Conservation (phyloP, 2,329 filamentous ascomycete species). For the Emmonsiellopsis sp. region DNA sequence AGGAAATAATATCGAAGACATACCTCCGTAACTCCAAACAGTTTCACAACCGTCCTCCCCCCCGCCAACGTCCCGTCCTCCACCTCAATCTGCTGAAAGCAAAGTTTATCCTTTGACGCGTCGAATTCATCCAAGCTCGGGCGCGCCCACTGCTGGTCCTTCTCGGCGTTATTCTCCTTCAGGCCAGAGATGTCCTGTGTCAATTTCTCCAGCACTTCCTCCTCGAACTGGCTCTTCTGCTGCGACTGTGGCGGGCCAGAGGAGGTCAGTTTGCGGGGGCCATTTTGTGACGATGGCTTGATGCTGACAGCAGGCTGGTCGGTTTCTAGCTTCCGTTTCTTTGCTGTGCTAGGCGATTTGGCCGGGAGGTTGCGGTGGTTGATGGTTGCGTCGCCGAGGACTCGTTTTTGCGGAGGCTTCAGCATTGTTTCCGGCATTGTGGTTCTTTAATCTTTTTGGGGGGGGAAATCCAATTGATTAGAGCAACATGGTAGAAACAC, state of each 20-base stretch:
- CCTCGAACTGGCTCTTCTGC: conserved; percentile 84
- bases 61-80: conserved; percentile 79
- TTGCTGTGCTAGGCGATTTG: conserved; percentile 48
- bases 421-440: conserved; percentile 32
- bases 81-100: conserved; percentile 90
- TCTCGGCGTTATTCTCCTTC: conserved; percentile 81
- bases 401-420: conserved; percentile 58
- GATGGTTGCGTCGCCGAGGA: conserved; percentile 58
- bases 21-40: conserved; percentile 86
- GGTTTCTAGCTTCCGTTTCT: conserved; percentile 74
- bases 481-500: not conserved
- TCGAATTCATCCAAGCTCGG: conserved; percentile 54
- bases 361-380: conserved; percentile 51
- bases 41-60: conserved; percentile 68
- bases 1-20: conserved; percentile 21
- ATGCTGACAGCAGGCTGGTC: conserved; percentile 42
- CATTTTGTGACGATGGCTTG: conserved; percentile 51
- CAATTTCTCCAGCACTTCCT: conserved; percentile 88
- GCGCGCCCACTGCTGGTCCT: conserved; percentile 83
- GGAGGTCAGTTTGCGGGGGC: conserved; percentile 38
- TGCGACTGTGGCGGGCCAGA: conserved; percentile 53
- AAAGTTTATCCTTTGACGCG: conserved; percentile 58
- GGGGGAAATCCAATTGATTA: conserved; percentile 7
- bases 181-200: conserved; percentile 83
- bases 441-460: not conserved